phyloP scores from a whole-genome alignment of 176 grass and related monocot species.

The Chrysopogon serrulatus region DNA sequence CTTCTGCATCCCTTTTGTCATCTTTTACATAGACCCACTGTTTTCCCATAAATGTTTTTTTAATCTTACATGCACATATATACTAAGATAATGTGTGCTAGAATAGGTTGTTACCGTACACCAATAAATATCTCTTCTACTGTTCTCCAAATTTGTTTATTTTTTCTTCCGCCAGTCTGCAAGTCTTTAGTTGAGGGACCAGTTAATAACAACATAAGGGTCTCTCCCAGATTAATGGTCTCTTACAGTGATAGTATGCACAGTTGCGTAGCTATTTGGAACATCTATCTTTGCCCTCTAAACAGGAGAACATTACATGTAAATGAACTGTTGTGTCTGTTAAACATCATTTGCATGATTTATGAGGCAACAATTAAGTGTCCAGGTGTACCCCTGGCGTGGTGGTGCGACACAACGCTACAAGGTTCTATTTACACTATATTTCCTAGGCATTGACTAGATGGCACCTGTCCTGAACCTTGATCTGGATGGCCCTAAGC shows the following conservation, averaged over 20 bases:
- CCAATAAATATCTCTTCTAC: background rate
- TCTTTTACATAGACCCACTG: background rate
- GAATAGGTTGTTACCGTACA: background rate
- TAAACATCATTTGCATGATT: background rate
- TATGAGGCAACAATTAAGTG: background rate
- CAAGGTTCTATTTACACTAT: background rate
- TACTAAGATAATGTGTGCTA: background rate
- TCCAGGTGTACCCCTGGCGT: background rate
- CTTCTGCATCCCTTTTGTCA: background rate
- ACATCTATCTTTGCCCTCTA: background rate
- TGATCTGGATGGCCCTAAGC: background rate
- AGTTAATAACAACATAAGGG: background rate
- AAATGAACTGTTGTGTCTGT: background rate
- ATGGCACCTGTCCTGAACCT: background rate
- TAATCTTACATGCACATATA: background rate
- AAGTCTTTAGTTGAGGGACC: background rate
- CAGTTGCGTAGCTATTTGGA: background rate
- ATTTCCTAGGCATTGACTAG: background rate
- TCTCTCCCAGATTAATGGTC: background rate
- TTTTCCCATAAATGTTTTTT: conserved; percentile 8
- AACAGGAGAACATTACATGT: background rate
- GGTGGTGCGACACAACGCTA: background rate
- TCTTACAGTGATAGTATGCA: background rate
- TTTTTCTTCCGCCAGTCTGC: background rate
- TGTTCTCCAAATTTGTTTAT: background rate